Evolutionary conservation across 768 basidiomycete species (phyloP).

Genomic region (Lentinula sp.): DNA sequence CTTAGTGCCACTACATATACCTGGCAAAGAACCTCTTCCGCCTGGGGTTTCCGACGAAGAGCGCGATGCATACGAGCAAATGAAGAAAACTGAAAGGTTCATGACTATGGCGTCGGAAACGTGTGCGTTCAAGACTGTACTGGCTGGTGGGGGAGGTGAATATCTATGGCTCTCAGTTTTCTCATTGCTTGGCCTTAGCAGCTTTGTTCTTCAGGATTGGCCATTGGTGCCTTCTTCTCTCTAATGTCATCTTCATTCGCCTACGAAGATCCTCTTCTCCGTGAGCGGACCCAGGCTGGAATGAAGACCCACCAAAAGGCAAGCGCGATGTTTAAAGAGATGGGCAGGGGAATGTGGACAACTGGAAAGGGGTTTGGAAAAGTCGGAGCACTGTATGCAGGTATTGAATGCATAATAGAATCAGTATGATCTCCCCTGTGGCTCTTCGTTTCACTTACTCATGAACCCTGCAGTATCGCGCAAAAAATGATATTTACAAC

Average conservation of each 20-base stretch:
- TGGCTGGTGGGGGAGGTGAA: conserved; percentile 82
- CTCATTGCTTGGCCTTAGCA: background rate
- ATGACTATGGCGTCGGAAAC: conserved; percentile 76
- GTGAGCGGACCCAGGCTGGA: conserved; percentile 50
- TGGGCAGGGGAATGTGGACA: conserved; percentile 89
- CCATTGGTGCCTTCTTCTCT: conserved; percentile 90
- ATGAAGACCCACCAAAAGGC: conserved; percentile 73
- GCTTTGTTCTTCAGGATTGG: conserved; percentile 58
- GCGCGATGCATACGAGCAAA: conserved; percentile 54
- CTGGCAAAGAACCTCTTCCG: conserved; percentile 86
- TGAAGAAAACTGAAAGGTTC: conserved; percentile 73
- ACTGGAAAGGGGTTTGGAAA: conserved; percentile 91
- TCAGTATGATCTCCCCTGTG: conserved; percentile 51
- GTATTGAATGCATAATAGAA: conserved; percentile 93
- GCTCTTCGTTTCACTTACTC: background rate
- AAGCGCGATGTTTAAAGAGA: conserved; percentile 82
- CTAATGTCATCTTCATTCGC: conserved; percentile 94
- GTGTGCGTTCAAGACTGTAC: conserved; percentile 74
- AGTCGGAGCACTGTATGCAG: conserved; percentile 92
- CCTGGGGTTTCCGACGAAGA: conserved; percentile 82
- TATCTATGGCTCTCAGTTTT: conserved; percentile 6
- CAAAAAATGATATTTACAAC: conserved; percentile 93
- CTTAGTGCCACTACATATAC: conserved; percentile 70
- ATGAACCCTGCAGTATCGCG: conserved; percentile 67
- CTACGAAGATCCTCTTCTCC: conserved; percentile 88